Base-by-base conservation (phyloP, 2,329 filamentous ascomycete genomes). In the Nakataea oryzae region DNA sequence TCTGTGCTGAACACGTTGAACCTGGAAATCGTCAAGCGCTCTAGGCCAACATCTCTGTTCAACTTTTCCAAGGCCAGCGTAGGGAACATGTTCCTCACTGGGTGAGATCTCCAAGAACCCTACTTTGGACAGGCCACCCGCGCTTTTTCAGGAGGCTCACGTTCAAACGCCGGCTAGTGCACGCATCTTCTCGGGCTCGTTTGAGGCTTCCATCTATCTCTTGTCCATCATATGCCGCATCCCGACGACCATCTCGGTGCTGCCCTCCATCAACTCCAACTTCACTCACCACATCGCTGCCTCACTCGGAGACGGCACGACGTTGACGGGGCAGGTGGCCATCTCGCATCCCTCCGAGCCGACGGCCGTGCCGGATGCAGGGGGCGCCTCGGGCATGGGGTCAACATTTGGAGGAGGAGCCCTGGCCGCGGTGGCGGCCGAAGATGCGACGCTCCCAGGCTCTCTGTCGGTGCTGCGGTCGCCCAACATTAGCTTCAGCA, bases 271-370 rank as follows among this genome's bases (percentile, higher is more conserved):
- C 68, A 96, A 96, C 78, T 92, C 89, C 65, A 97, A 96, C 73
- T 97, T 97, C 77, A 91, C 91, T 0, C 90, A 96, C 69, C 93
- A 97, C 74, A 97, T 97, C 67, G 91, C 89, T 7, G 93, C 92
- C 2, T 88, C 89, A 0, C 80, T 97, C 0, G 78, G 79, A 24
- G 85, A 96, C 71, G 91, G 90, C 9, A 86, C 84, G 0, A 78
- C 88, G 29, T 96, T 97, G 67, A 89, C 90, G 0, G 93, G 93
- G 0, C 95, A 97, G 72, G 97, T 97, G 72, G 89, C 90, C 70
- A 96, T 96, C 68, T 93, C 88, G 0, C 93, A 96, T 69, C 92
- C 92, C 0, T 87, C 86, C 56, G 85, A 81, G 54, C 86, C 86
- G 0, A 89, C 86, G 0, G 77, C 81, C 1, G 69, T 78, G 14